Evolutionary conservation across 2,329 filamentous ascomycete species (phyloP), one percentile per base, ranked within the genome.

Genomic region (Diaporthe velutina): DNA sequence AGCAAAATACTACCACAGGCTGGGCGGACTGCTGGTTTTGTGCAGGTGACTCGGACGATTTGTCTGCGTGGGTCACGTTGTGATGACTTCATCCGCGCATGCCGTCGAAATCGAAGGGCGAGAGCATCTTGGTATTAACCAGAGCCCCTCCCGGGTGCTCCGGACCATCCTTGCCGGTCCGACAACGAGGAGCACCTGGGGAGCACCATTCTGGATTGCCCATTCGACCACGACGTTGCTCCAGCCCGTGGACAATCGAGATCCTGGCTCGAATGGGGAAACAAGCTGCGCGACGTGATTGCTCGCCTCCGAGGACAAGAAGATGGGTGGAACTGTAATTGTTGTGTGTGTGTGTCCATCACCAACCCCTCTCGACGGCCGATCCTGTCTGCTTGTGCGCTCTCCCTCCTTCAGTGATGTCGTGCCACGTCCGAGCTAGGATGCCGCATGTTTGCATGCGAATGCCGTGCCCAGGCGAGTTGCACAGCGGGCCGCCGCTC

Each of bases 41-140:
- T 67, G 64, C 33, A 54, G 30, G 48, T 38, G 42, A 54, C 48
- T 68, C 64, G 64, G 30, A 54, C n/a, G 64, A 54, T 68, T 2
- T 15, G 64, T 33, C 48, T 54, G n/a, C n/a, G 17, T 25, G 33
- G 33, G 64, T 75, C 70, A 75, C 71, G 70, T 66, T 73, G 55
- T 61, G 50, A 75, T 73, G 74, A 64, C 55, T 61, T 70, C 70
- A 75, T 70, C 64, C 45, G 55, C 48, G 45, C 38, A 33, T 38
- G 28, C 58, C 48, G 67, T 57, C 28, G 30, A 52, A 50, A 17
- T 54, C 22, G 64, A 40, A 22, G 64, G 15, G 48, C n/a, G 17
- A 12, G 19, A 48, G 60, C 25, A 60, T 30, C 15, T 48, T 38
- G 19, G 4, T 4, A 19, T 2, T 6, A 54, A 28, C 19, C 10